phyloP scores from a whole-genome alignment of 2,329 filamentous ascomycete genomes.

The Ploettnerulaceae sp. region DNA sequence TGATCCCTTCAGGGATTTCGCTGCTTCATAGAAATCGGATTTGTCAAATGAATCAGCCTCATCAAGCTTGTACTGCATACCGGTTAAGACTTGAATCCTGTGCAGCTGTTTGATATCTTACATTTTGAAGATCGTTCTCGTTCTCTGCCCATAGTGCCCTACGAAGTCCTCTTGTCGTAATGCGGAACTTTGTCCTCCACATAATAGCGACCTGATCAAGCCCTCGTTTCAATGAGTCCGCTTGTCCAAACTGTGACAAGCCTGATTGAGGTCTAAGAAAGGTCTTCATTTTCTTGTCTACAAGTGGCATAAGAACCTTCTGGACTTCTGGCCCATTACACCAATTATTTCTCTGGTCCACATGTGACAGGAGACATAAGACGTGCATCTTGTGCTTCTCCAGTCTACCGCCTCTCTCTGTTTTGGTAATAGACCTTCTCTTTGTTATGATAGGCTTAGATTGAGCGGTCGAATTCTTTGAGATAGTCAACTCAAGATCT shows the following conservation, averaged over 20 bases:
- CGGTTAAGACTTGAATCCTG: constrained; percentile 16
- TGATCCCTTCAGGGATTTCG: constrained; percentile 68
- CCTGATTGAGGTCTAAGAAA: constrained; percentile 64
- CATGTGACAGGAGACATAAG: constrained; percentile 75
- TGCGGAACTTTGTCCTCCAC: constrained; percentile 65
- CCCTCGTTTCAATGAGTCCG: constrained; percentile 73
- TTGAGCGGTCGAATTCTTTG: constrained; percentile 20
- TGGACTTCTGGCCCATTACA: constrained; percentile 75
- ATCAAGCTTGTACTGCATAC: constrained; percentile 25
- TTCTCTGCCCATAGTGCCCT: constrained; percentile 72
- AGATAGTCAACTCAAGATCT: constrained; percentile 35
- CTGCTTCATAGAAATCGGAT: constrained; percentile 65
- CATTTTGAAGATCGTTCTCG: constrained; percentile 53
- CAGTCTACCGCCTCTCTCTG: constrained; percentile 54
- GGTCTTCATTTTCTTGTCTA: constrained; percentile 60
- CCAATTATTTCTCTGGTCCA: constrained; percentile 76
- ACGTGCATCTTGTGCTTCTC: constrained; percentile 84
- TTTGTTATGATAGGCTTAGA: constrained; percentile 13
- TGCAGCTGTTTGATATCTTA: constrained; percentile 35
- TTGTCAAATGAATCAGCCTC: constrained; percentile 62
- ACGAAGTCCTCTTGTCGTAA: constrained; percentile 66
- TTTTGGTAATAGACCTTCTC: constrained; percentile 48
- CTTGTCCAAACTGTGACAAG: constrained; percentile 68
- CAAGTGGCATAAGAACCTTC: constrained; percentile 55
- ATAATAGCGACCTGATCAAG: constrained; percentile 62